A percentile compares a stretch with the other conserved stretches of the same genome.
phyloP scores from a whole-genome alignment of 352 stramenopile species.

The Globisporangium perplexum region DNA sequence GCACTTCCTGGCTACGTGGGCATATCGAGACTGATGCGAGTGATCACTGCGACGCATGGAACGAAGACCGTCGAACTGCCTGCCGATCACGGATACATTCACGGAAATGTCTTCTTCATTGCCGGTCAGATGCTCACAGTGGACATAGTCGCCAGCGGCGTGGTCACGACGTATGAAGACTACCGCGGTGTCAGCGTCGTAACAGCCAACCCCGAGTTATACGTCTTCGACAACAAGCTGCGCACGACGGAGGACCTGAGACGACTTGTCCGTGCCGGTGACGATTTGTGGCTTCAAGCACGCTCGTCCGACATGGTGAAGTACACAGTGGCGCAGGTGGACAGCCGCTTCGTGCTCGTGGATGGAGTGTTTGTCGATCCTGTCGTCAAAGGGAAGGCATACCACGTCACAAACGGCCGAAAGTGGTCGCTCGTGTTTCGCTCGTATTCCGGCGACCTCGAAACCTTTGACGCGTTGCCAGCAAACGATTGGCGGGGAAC shows the following conservation, averaged over 20 bases:
- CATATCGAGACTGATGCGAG: constrained; percentile 34
- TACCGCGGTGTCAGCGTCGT: constrained; percentile 33
- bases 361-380: constrained; percentile 35
- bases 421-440: constrained; percentile 69
- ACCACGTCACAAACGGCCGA: constrained; percentile 35
- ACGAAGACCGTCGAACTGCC: constrained; percentile 34
- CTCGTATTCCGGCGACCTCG: constrained; percentile 47
- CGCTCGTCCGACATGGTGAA: constrained; percentile 37
- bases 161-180: constrained; percentile 25
- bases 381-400: constrained; percentile 29
- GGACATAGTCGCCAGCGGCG: constrained; percentile 10
- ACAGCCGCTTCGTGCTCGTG: constrained; percentile 35
- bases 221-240: constrained; percentile 59
- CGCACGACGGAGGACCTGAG: constrained; percentile 55
- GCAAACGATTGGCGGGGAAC: constrained; percentile 57
- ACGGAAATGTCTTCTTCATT: constrained; percentile 33
- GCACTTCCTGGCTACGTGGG: constrained; percentile 38
- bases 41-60: constrained; percentile 33
- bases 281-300: constrained; percentile 54
- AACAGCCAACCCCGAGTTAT: constrained; percentile 22
- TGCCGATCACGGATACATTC: constrained; percentile 27
- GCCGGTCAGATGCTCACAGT: constrained; percentile 31
- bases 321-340: constrained; percentile 27
- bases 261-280: constrained; percentile 19
- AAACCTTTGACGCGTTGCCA: constrained; percentile 53